Evolutionary conservation across 2,329 filamentous ascomycete species (phyloP).

Genomic region (Talaromyces piceae): DNA sequence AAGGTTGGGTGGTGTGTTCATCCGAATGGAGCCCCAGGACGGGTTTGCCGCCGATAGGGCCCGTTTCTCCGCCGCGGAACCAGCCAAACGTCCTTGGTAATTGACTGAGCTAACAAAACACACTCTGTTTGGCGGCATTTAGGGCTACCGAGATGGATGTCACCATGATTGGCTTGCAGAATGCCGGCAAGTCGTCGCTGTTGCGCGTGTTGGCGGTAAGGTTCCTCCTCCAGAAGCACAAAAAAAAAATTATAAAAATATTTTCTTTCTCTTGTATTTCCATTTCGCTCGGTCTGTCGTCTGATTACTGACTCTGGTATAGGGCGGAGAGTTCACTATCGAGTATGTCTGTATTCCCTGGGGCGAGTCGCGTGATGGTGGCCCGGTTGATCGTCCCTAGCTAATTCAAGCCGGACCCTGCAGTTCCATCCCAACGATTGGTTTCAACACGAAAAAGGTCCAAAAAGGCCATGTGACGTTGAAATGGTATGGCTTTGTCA

Average conservation of each 20-base stretch:
- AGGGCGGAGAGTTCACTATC: conserved; percentile 98
- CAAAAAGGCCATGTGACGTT: conserved; percentile 97
- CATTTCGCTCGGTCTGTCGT: background rate
- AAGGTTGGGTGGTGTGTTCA: conserved; percentile 14
- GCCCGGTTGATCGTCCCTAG: conserved; percentile 4
- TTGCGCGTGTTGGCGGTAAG: conserved; percentile 91
- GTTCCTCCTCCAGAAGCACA: conserved; percentile 13
- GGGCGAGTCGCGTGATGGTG: conserved; percentile 2
- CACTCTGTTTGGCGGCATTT: conserved; percentile 18
- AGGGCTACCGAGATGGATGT: conserved; percentile 99
- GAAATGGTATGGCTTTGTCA: conserved; percentile 84
- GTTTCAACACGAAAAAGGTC: conserved; percentile 98
- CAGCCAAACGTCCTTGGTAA: conserved; percentile 13
- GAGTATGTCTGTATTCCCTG: conserved; percentile 59
- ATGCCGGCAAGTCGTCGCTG: conserved; percentile 94
- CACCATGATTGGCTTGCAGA: conserved; percentile 96
- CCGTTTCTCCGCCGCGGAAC: conserved; percentile 26
- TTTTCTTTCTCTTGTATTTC: background rate
- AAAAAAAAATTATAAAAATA: too few relatives aligned
- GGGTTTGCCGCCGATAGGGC: conserved; percentile 18
- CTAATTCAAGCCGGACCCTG: conserved; percentile 23
- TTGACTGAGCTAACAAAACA: conserved; percentile 9
- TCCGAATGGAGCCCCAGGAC: conserved; percentile 19
- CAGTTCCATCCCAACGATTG: conserved; percentile 96
- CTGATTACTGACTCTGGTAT: conserved; percentile 14